phyloP scores from a whole-genome alignment of 768 basidiomycete genomes.

The Pleurotus giganteus region DNA sequence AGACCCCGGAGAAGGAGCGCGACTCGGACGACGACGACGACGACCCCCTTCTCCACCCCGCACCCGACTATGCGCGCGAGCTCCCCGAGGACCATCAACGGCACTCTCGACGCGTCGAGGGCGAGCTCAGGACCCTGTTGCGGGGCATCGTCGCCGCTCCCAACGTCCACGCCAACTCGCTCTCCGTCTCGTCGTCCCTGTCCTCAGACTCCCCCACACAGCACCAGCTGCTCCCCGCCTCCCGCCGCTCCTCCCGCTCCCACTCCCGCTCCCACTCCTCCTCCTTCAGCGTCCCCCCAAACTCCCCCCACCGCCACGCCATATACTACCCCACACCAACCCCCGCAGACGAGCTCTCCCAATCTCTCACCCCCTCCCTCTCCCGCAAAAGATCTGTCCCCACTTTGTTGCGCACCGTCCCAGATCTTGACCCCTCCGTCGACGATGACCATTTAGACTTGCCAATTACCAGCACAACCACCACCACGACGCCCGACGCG shows the following conservation, averaged over 20 bases:
- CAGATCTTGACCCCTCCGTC: not conserved
- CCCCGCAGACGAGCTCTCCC: not conserved
- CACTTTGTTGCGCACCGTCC: not conserved
- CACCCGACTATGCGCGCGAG: not conserved
- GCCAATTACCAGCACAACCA: no score
- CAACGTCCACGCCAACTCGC: not conserved
- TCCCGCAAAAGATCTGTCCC: not conserved
- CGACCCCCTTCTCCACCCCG: not conserved
- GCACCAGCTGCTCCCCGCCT: not conserved
- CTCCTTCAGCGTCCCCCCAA: not conserved
- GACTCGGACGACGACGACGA: not conserved
- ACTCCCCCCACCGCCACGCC: conserved; percentile 1
- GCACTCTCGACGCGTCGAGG: no score
- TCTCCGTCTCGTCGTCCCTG: no score
- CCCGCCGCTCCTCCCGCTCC: not conserved
- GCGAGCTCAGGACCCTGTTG: no score
- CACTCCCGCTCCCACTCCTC: not conserved
- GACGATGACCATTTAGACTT: no score
- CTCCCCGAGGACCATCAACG: not conserved
- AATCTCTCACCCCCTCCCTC: not conserved
- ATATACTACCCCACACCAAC: conserved; percentile 4
- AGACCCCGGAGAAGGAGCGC: not conserved
- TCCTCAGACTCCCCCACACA: not conserved
- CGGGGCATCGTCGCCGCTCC: not conserved
- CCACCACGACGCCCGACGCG: no score